phyloP scores from a whole-genome alignment of 2,329 filamentous ascomycete species.

The Chaetothyriales sp. region DNA sequence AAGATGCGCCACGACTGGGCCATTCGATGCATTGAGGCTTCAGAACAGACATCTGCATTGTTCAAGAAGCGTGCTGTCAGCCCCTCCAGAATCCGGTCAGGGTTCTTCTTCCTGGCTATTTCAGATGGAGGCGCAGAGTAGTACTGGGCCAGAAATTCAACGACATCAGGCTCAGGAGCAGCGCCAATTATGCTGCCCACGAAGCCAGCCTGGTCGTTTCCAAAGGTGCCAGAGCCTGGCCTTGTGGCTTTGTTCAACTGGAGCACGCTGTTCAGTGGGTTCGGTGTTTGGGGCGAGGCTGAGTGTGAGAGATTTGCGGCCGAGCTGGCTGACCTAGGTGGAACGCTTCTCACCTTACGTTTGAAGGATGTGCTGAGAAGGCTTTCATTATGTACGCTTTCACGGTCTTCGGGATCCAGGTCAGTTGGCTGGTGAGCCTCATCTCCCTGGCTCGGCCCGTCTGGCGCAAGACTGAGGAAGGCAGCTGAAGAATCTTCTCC shows the following conservation, averaged over 20 bases:
- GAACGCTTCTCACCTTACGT: neutral
- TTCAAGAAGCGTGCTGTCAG: slow-evolving; percentile 33
- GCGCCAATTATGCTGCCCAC: slow-evolving; percentile 34
- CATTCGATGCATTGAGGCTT: slow-evolving; percentile 34
- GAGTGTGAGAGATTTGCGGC: slow-evolving; percentile 39
- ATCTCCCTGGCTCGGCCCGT: slow-evolving; percentile 32
- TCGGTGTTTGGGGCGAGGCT: slow-evolving; percentile 28
- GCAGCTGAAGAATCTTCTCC: slow-evolving; percentile 26
- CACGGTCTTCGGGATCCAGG: neutral
- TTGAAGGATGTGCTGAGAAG: neutral
- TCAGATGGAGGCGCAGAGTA: slow-evolving; percentile 27
- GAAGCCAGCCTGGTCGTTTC: slow-evolving; percentile 33
- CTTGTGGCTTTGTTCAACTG: slow-evolving; percentile 37
- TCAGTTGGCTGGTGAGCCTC: slow-evolving; percentile 19
- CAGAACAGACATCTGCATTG: slow-evolving; percentile 40
- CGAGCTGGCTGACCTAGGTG: slow-evolving; percentile 35
- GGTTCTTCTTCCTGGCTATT: slow-evolving; percentile 14
- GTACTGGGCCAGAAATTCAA: slow-evolving; percentile 28
- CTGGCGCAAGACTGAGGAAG: slow-evolving; percentile 27
- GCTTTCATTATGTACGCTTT: neutral
- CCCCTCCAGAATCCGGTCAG: slow-evolving; percentile 19
- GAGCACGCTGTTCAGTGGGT: neutral
- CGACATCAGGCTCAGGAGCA: slow-evolving; percentile 26
- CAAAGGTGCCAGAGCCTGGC: slow-evolving; percentile 15
- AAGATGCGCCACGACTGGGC: slow-evolving; percentile 47